These are phyloP conservation scores for Serendipita sp. DNA, from an alignment of 768 basidiomycete species.

Conservation along the genomic window DNA sequence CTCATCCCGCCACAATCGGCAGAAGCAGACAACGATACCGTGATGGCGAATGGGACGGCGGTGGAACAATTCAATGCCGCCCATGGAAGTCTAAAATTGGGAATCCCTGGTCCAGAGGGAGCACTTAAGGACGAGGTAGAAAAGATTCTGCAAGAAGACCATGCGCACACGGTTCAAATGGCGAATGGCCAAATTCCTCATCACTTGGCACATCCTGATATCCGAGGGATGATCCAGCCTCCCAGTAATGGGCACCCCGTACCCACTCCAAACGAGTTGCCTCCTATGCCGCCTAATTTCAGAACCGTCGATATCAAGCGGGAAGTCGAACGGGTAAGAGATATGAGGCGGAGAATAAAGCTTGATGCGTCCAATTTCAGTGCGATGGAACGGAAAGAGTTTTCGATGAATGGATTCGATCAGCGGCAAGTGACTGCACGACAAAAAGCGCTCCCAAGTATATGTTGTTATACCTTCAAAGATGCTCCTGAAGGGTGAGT, in stretches of 20 bases:
- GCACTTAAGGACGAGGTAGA: conserved; percentile 70
- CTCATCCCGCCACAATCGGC: conserved; percentile 36
- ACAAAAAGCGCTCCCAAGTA: conserved; percentile 67
- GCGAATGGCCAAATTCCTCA: conserved; percentile 6
- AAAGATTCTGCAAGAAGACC: conserved; percentile 65
- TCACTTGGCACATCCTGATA: conserved; percentile 20
- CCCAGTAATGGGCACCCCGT: conserved; percentile 31
- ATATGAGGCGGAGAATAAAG: conserved; percentile 82
- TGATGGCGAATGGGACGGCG: conserved; percentile 30
- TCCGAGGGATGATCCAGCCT: not conserved
- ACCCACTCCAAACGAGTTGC: conserved; percentile 55
- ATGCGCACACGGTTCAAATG: conserved; percentile 26
- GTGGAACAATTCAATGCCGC: conserved; percentile 60
- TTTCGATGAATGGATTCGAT: conserved; percentile 24
- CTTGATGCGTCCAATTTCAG: conserved; percentile 58
- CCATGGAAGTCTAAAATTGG: conserved; percentile 70
- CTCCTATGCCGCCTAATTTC: conserved; percentile 70
- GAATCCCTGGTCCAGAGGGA: conserved; percentile 61
- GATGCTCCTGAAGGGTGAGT: conserved; percentile 88
- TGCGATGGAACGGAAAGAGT: conserved; percentile 28
- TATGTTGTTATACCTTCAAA: conserved; percentile 90
- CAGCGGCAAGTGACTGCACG: conserved; percentile 41
- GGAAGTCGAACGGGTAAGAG: conserved; percentile 78
- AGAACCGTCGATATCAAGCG: conserved; percentile 75
- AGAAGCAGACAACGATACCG: conserved; percentile 32